Percentiles rank a stretch among this genome's conserved stretches.
phyloP scores from a whole-genome alignment of 2,329 filamentous ascomycete genomes.

The Hymenoscyphus fraxineus region DNA sequence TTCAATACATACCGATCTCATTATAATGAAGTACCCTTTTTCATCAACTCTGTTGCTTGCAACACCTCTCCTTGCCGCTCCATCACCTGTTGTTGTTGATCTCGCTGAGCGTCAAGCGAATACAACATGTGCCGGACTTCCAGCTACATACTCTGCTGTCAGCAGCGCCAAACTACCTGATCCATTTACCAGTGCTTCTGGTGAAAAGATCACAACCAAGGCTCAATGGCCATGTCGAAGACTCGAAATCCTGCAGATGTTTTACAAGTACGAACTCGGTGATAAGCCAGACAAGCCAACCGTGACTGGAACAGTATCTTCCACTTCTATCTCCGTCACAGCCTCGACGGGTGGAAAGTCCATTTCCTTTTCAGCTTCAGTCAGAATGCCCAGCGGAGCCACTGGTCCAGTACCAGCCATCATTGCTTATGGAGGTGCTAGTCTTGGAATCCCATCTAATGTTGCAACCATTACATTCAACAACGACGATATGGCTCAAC shows the following conservation, averaged over 20 bases:
- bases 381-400: conserved; percentile 41
- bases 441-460: conserved; percentile 50
- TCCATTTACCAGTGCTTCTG: conserved; percentile 45
- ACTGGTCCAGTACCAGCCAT: conserved; percentile 52
- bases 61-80: conserved; percentile 15
- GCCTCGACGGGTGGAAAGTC: conserved; percentile 44
- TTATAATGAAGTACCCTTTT: conserved; percentile 19
- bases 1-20: background rate
- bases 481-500: conserved; percentile 54
- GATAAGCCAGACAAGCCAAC: conserved; percentile 44
- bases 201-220: conserved; percentile 43
- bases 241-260: conserved; percentile 44
- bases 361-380: conserved; percentile 43
- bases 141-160: conserved; percentile 13
- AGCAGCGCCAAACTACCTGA: conserved; percentile 34
- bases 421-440: conserved; percentile 52
- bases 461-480: conserved; percentile 57
- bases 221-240: conserved; percentile 47
- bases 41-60: conserved; percentile 15
- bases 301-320: conserved; percentile 44
- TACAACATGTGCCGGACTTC: conserved; percentile 15
- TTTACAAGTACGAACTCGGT: conserved; percentile 51
- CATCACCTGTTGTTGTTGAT: conserved; percentile 3
- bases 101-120: conserved; percentile 13
- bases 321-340: conserved; percentile 42